Conservation (phyloP, 106 monocot species). For the Allium sativum region DNA sequence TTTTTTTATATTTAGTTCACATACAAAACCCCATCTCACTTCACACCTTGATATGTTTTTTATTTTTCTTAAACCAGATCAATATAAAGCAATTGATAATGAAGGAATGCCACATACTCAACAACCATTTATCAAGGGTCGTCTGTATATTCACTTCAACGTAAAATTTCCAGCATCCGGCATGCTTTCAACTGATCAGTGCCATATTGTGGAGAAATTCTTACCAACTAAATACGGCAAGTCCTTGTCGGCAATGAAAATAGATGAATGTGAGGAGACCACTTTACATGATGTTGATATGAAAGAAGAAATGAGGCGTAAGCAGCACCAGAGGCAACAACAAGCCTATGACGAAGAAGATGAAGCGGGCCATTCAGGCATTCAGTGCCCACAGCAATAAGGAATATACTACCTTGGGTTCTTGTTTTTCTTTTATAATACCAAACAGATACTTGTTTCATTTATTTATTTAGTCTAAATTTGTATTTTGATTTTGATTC, state of each 20-base stretch:
- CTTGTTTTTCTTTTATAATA: neutral
- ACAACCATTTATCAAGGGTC: constrained; percentile 44
- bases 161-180: constrained; percentile 41
- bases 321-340: constrained; percentile 25
- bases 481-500: no score
- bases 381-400: constrained; percentile 28
- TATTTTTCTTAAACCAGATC: constrained; percentile 16
- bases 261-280: constrained; percentile 58
- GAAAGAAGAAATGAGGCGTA: constrained; percentile 48
- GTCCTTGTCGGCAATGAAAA: constrained; percentile 27
- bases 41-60: neutral
- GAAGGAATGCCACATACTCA: constrained; percentile 48
- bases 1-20: neutral
- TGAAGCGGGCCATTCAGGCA: constrained; percentile 21
- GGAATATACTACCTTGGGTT: neutral
- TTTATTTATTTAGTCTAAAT: neutral
- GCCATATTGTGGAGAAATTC: constrained; percentile 22
- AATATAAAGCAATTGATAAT: constrained; percentile 40
- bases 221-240: constrained; percentile 20
- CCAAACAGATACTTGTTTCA: neutral
- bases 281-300: constrained; percentile 44
- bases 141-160: constrained; percentile 40
- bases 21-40: neutral
- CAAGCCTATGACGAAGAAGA: constrained; percentile 52
- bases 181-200: constrained; percentile 29